Conservation (phyloP, 1,284 basidiomycete species). For the Leccinum griseonigrum region DNA sequence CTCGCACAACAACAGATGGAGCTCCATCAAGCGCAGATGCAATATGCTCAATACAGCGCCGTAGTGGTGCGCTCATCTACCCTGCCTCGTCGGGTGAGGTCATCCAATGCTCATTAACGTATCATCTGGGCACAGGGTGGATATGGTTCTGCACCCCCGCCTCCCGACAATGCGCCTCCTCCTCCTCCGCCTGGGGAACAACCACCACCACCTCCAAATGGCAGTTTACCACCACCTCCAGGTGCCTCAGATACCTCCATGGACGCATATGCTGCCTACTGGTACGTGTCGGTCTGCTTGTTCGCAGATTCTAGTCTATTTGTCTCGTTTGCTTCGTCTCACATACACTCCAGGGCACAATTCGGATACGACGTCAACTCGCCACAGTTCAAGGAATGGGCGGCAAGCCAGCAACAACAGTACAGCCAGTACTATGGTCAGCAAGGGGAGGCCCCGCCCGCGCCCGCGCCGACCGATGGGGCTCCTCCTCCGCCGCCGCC, state of each 20-base stretch:
- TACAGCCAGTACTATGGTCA: conserved; percentile 69
- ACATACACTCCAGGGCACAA: conserved; percentile 57
- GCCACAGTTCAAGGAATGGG: conserved; percentile 77
- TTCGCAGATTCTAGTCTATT: not conserved
- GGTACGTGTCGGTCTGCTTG: conserved; percentile 40
- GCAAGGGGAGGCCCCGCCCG: conserved; percentile 33
- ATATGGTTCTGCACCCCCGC: conserved; percentile 62
- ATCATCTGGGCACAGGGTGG: conserved; percentile 12
- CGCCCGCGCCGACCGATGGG: conserved; percentile 25
- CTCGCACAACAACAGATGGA: conserved; percentile 78
- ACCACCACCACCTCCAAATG: conserved; percentile 56
- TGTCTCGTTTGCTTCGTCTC: not conserved
- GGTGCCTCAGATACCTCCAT: conserved; percentile 43
- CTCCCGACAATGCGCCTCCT: conserved; percentile 55
- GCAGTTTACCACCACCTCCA: conserved; percentile 38
- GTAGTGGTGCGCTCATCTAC: conserved; percentile 51
- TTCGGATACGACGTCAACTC: conserved; percentile 90
- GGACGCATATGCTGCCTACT: conserved; percentile 70
- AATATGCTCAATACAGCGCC: conserved; percentile 70
- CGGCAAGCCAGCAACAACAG: conserved; percentile 64
- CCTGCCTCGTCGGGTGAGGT: not conserved
- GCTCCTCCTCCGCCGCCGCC: conserved; percentile 17
- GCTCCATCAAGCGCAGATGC: conserved; percentile 74
- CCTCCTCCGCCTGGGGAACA: conserved; percentile 62
- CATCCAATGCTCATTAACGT: not conserved